These are phyloP conservation scores for Fomitopsis betulina DNA, from an alignment of 1,284 basidiomycete genomes.

Conservation along the genomic window DNA sequence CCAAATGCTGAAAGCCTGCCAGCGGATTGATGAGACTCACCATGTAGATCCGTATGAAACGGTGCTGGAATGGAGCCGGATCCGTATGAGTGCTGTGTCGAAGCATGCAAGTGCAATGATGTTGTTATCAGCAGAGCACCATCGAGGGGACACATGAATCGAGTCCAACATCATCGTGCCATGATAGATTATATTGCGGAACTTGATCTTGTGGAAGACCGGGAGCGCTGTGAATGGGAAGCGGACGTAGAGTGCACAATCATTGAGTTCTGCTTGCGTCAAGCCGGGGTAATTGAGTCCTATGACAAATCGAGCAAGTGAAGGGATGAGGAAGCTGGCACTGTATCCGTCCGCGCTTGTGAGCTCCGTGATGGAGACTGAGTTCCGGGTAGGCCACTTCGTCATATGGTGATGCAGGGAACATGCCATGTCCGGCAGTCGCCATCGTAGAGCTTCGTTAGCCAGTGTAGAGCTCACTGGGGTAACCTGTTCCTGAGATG, in stretches of 20 bases:
- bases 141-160: neutral
- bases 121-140: neutral
- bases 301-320: slow-evolving; percentile 21
- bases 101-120: neutral
- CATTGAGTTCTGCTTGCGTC: neutral
- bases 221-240: slow-evolving; percentile 1
- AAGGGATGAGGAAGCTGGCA: slow-evolving; percentile 20
- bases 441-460: too few species aligned
- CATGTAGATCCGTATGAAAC: too few species aligned
- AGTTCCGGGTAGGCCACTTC: neutral
- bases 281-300: neutral
- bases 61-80: too few species aligned
- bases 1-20: neutral
- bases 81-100: neutral
- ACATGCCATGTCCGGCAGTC: neutral
- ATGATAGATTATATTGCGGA: slow-evolving; percentile 4
- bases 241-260: neutral
- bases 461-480: too few species aligned
- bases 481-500: too few species aligned
- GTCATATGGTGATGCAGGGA: neutral
- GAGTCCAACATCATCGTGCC: slow-evolving; percentile 7
- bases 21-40: neutral
- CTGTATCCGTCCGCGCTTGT: slow-evolving; percentile 2
- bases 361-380: neutral
- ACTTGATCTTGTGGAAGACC: slow-evolving; percentile 9